Conservation (phyloP, 352 stramenopile genomes). For the Blastocystis sp. region DNA sequence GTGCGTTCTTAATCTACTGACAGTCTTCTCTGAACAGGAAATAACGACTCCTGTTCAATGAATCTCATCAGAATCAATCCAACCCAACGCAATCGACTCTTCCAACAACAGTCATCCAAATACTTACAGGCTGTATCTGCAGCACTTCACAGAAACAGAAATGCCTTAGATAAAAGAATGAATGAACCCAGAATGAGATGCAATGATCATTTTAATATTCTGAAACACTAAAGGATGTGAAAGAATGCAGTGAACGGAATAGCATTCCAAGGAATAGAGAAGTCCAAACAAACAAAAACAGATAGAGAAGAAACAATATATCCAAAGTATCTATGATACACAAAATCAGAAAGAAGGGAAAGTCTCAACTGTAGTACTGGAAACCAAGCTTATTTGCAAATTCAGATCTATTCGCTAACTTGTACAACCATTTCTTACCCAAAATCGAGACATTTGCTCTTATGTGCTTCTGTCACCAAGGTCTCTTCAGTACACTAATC, state of each 20-base stretch:
- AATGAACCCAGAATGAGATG: background rate
- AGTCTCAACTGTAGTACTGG: background rate
- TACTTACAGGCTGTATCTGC: background rate
- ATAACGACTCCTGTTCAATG: background rate
- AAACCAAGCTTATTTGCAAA: conserved; percentile 39
- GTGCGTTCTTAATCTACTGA: background rate
- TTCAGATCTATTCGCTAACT: background rate
- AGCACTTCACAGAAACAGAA: background rate
- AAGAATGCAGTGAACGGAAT: background rate
- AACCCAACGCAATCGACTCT: too few species aligned
- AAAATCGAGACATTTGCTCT: background rate
- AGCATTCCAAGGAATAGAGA: background rate
- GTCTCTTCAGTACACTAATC: background rate
- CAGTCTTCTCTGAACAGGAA: background rate
- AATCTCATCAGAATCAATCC: background rate
- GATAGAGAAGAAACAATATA: background rate
- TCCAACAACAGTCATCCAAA: background rate
- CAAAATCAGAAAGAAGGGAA: background rate
- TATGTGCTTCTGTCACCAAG: background rate
- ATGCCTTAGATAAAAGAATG: background rate
- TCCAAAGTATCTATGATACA: background rate
- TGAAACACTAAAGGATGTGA: background rate
- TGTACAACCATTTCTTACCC: background rate
- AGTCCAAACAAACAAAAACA: background rate
- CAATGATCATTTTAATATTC: background rate